Evolutionary conservation across 2,329 filamentous ascomycete genomes (phyloP).

Genomic region (Rutstroemia sp.): DNA sequence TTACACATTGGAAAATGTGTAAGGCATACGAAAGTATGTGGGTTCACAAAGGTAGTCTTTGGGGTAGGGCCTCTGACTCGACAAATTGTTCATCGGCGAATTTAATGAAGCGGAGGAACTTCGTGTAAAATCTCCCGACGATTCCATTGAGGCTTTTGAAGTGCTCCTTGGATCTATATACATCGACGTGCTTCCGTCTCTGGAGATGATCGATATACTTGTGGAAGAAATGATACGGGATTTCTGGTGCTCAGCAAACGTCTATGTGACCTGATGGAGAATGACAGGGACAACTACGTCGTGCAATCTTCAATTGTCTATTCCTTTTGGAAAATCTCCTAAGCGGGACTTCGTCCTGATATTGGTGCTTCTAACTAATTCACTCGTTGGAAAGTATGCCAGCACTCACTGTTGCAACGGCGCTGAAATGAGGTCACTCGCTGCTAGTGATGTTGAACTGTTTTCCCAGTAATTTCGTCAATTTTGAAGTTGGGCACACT

Average conservation of each 20-base stretch:
- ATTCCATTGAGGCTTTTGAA: slow-evolving; percentile 9
- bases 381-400: too few relatives aligned
- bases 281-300: too few relatives aligned
- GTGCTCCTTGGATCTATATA: slow-evolving; percentile 2
- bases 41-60: slow-evolving; percentile 11
- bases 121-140: slow-evolving; percentile 5
- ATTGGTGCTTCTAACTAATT: too few relatives aligned
- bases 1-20: background rate
- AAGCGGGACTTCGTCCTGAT: too few relatives aligned
- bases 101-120: slow-evolving; percentile 9
- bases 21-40: background rate
- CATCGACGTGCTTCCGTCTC: background rate
- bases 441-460: too few relatives aligned
- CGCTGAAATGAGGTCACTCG: too few relatives aligned
- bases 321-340: too few relatives aligned
- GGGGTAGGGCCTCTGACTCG: slow-evolving; percentile 6
- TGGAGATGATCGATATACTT: background rate
- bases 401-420: too few relatives aligned
- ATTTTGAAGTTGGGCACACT: too few relatives aligned
- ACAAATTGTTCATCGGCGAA: slow-evolving; percentile 6
- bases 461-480: too few relatives aligned
- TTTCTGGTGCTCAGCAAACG: background rate
- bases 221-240: background rate
- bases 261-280: background rate
- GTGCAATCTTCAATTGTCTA: too few relatives aligned